Base-by-base conservation (phyloP, 1,284 basidiomycete species). In the Stereum hirsutum region DNA sequence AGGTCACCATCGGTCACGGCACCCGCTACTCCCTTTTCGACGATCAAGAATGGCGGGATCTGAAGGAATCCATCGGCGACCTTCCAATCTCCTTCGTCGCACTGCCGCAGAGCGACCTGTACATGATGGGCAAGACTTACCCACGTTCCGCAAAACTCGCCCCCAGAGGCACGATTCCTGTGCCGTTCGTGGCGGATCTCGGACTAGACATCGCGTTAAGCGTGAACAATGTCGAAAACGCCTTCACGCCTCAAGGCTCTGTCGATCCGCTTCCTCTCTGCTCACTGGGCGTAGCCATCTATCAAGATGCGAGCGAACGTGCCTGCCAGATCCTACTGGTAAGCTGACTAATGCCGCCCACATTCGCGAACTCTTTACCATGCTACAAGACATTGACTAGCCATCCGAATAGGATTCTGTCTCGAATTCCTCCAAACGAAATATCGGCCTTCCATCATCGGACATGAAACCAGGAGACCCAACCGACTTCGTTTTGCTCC, bases 161-260 rank as follows among this genome's bases (percentile, higher is more conserved):
- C 6, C 73, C 72, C 21, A 60, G 76, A 46, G 63, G 73, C 42
- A 75, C 78, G 21, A 65, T 81, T 35, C 65, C 74, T 43, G 70
- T 75, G 35, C 68, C 72, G 43, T 57, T 77, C 33, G 60, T 61
- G 44, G 58, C 58, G 45, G 60, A 69, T 39, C 66, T 71, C 53
- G 65, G 66, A 10, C 49, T 81, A 26, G 59, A 66, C 37, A 59
- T 75, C 37, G 75, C 74, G 41, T 69, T 80, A 67, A 63, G 70
- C 42, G 72, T 81, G 23, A 80, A 81, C 55, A 80, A 81, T 53
- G 68, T 79, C 48, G 72, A 71, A 49, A 83, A 81, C 52, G 73
- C 75, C 23, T 82, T 82, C 54, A 81, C 74, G 38, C 79, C 78
- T 24, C 79, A 81, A 57, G 79, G 78, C 39, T 69, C 67, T 23